phyloP scores from a whole-genome alignment of 2,329 filamentous ascomycete species.

The Colletotrichum euphorbiae region DNA sequence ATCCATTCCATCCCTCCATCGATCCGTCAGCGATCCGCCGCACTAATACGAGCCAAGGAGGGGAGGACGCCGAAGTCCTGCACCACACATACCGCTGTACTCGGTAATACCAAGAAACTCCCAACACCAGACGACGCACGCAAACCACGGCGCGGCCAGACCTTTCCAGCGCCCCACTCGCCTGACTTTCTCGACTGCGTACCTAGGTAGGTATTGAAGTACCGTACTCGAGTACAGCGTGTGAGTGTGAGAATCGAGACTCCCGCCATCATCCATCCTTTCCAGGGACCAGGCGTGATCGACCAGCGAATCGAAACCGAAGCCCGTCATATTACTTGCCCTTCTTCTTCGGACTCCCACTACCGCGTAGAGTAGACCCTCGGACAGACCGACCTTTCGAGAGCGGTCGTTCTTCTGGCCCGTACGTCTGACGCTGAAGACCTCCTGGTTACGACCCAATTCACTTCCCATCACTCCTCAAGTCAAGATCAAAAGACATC shows the following conservation, averaged over 20 bases:
- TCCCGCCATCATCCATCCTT: background rate
- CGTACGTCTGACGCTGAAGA: too few species aligned
- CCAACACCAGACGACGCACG: conserved; percentile 20
- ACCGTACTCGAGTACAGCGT: too few species aligned
- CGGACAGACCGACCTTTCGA: too few species aligned
- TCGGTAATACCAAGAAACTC: conserved; percentile 28
- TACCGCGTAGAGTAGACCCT: too few species aligned
- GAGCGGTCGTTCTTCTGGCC: too few species aligned
- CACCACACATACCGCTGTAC: conserved; percentile 9
- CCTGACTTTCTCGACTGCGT: background rate
- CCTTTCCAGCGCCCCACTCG: conserved; percentile 1
- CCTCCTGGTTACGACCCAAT: too few species aligned
- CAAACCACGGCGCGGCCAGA: conserved; percentile 20
- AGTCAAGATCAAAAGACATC: too few species aligned
- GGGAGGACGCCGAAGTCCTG: conserved; percentile 20
- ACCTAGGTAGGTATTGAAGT: too few species aligned
- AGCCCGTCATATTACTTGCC: too few species aligned
- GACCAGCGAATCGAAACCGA: background rate
- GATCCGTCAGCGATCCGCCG: conserved; percentile 20
- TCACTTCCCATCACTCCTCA: too few species aligned
- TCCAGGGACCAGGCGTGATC: background rate
- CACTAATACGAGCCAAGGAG: conserved; percentile 29
- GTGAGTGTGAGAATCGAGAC: too few species aligned
- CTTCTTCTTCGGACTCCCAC: too few species aligned
- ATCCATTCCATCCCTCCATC: conserved; percentile 29